A percentile compares a stretch with the other conserved stretches of the same genome.
These are phyloP conservation scores for Cronartium quercuum DNA, from an alignment of 1,284 basidiomycete species.

Conservation along the genomic window DNA sequence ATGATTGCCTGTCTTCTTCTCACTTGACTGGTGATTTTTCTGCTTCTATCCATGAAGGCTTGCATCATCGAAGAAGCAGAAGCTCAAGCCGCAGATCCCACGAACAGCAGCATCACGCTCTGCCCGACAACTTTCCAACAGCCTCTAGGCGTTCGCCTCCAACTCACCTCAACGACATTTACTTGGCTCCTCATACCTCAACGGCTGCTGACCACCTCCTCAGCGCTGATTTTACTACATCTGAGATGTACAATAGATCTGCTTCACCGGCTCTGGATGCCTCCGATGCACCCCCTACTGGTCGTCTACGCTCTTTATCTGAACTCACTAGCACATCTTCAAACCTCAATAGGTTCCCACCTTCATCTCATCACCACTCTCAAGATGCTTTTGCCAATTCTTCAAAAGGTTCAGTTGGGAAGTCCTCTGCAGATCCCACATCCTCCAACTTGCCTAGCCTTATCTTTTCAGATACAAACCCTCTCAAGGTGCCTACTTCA, in stretches of 20 bases:
- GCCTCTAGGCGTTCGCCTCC: not conserved
- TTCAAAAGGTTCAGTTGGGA: not conserved
- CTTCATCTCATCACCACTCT: not conserved
- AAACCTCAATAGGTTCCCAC: not conserved
- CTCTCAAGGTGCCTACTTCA: not conserved
- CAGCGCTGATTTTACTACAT: not conserved
- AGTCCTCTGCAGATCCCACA: not conserved
- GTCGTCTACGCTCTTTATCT: not conserved
- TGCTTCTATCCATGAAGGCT: not conserved
- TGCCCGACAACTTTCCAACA: not conserved
- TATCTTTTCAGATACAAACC: not conserved
- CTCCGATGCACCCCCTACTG: not conserved
- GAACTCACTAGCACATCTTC: not conserved
- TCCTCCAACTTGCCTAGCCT: not conserved
- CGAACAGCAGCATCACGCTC: not conserved
- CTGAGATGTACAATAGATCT: slow-evolving; percentile 4
- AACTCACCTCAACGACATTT: not conserved
- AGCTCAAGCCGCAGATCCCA: not conserved
- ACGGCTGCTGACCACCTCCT: not conserved
- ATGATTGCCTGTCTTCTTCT: not conserved
- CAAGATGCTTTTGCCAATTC: not conserved
- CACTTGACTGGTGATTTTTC: not conserved
- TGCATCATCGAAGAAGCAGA: not conserved
- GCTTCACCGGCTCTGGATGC: not conserved
- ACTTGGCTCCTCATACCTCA: not conserved